A percentile compares a stretch with the other conserved stretches of the same genome.
Evolutionary conservation across 306 rosid genomes (phyloP).

Genomic region (Cucurbita moschata): DNA sequence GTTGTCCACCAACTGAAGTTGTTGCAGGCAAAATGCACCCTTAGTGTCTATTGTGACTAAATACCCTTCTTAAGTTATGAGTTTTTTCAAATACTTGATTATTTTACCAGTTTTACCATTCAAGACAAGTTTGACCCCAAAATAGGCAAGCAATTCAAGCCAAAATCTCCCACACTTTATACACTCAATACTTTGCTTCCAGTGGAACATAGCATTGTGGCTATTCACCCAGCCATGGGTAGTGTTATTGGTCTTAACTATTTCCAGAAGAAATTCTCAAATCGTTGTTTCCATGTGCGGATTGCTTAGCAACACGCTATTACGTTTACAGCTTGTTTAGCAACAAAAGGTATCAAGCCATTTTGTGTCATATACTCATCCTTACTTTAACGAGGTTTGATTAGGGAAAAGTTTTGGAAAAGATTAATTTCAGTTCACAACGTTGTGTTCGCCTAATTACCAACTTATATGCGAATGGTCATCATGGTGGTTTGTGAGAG

Average conservation of each 20-base stretch:
- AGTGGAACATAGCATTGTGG: conserved; percentile 52
- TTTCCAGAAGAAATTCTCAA: conserved; percentile 67
- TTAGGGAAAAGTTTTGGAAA: conserved; percentile 25
- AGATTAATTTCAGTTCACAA: not conserved
- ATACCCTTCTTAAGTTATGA: not conserved
- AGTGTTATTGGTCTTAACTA: conserved; percentile 81
- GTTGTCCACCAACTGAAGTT: conserved; percentile 71
- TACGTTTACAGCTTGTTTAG: conserved; percentile 88
- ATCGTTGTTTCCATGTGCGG: conserved; percentile 78
- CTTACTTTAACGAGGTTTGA: conserved; percentile 87
- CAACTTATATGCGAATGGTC: no score
- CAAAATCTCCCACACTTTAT: conserved; percentile 51
- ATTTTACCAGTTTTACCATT: no score
- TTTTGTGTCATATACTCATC: conserved; percentile 79
- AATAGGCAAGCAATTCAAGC: conserved; percentile 61
- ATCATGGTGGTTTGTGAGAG: no score
- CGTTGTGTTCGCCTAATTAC: no score
- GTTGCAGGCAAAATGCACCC: conserved; percentile 81
- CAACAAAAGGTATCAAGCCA: conserved; percentile 84
- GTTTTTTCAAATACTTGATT: no score
- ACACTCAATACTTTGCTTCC: conserved; percentile 68
- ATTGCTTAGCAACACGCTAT: conserved; percentile 90
- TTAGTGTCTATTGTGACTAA: conserved; percentile 6
- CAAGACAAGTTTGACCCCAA: conserved; percentile 39
- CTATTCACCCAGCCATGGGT: conserved; percentile 90